Base-by-base conservation (phyloP, 306 rosid genomes). In the Mimosa bimucronata region DNA sequence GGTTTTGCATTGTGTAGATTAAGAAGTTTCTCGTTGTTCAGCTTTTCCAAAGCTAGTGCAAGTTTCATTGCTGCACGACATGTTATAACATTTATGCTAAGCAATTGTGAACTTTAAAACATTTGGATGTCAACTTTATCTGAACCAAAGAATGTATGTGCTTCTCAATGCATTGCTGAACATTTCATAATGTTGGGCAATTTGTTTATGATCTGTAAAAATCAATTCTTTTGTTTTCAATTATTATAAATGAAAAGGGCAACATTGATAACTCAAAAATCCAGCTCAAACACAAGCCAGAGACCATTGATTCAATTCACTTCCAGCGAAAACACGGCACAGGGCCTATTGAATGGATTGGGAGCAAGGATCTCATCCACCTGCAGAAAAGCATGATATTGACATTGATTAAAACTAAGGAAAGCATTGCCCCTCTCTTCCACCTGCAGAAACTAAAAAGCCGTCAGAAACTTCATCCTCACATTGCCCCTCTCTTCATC, bases 291-390 rank as follows among this genome's bases (percentile, higher is more conserved):
- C 31, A 66, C 68, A 67, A 75, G 75, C 46, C 71, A 84, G 48
- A 84, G 77, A 95, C 99, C 99, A 80, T 82, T 65, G 81, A 81
- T 52, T 88, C 94, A 97, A 85, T 76, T 75, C 75, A 96, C 84
- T 88, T 93, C 94, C 77, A 96, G 92, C 84, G 86, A 79, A 71
- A 93, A 86, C 76, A 91, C 98, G 44, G 97, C 91, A 34, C 86
- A 90, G 25, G 99, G 99, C 86, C 97, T 91, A 26, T 87, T 82
- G 88, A 96, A 93, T 9, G 99, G 99, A 91, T 96, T 91, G 46
- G 99, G 99, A 73, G 31, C 65, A 60, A 96, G 89, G 81, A 96
- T 74, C 62, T 84, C 93, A 87, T 93, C 92, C 87, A 96, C 86
- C 99, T 95, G 97, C 85, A 79, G 44, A 87, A 77, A 38, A 38